Evolutionary conservation across 495 filamentous ascomycete genomes (phyloP).

Genomic region (Achaetomiella virescens): DNA sequence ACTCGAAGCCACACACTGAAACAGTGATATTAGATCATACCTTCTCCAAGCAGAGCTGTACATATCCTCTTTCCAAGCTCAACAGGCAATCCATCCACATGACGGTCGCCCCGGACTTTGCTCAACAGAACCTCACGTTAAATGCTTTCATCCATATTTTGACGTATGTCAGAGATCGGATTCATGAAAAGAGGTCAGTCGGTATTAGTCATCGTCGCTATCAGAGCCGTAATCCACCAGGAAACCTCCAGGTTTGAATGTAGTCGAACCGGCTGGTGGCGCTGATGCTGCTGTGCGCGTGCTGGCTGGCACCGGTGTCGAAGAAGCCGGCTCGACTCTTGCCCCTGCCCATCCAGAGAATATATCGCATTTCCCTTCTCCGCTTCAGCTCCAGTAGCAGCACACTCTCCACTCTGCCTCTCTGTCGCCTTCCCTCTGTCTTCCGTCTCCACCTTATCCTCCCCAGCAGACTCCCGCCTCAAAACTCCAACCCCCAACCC

Average conservation of each 20-base stretch:
- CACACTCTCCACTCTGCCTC: constrained; percentile 1
- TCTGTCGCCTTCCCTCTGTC: constrained; percentile 10
- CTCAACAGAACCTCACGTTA: no score
- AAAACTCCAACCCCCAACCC: constrained; percentile 25
- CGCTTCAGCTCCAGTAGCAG: not conserved
- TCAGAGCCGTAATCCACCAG: constrained; percentile 29
- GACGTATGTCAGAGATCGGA: no score
- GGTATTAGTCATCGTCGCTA: constrained; percentile 25
- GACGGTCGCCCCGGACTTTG: no score
- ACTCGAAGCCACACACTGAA: no score
- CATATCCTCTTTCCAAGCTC: no score
- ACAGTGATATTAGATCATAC: no score
- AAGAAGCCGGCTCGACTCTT: not conserved
- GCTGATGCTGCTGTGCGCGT: not conserved
- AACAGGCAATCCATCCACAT: no score
- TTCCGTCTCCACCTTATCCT: constrained; percentile 20
- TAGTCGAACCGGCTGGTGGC: not conserved
- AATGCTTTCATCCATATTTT: no score
- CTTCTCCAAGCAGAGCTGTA: no score
- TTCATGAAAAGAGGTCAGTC: not conserved
- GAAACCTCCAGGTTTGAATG: constrained; percentile 18
- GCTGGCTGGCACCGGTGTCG: not conserved
- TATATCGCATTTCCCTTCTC: not conserved
- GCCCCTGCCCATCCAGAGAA: not conserved
- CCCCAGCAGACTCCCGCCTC: constrained; percentile 20